These are phyloP conservation scores for Chimonanthus praecox DNA, from an alignment of 164 flowering plant species.

Conservation along the genomic window DNA sequence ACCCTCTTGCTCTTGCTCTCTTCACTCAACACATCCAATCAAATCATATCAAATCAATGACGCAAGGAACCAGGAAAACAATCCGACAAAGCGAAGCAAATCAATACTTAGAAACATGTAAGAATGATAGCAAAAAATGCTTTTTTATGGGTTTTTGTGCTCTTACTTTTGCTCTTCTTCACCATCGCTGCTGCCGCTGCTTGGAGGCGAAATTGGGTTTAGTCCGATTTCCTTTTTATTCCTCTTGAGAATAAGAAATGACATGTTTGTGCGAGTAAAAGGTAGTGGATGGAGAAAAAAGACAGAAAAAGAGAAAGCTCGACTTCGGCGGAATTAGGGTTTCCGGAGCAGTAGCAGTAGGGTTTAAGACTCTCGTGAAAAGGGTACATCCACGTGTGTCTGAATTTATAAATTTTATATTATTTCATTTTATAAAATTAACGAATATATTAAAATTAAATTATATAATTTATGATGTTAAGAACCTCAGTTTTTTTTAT, in stretches of 20 bases:
- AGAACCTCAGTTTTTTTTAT: no score
- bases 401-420: no score
- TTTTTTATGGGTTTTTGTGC: neutral
- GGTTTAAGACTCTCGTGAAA: no score
- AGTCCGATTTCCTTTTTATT: neutral
- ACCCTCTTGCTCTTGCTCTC: conserved; percentile 98
- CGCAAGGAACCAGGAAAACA: neutral
- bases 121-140: neutral
- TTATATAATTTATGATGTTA: no score
- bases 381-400: no score
- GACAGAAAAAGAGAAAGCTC: neutral
- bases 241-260: neutral
- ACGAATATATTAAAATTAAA: no score
- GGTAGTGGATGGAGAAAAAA: neutral
- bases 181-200: conserved; percentile 15
- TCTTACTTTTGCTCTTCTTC: conserved; percentile 37
- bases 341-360: no score
- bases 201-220: neutral
- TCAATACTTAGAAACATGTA: neutral
- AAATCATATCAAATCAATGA: neutral
- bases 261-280: neutral
- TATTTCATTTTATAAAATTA: no score
- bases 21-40: conserved; percentile 9
- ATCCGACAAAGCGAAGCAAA: no score
- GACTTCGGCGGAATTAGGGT: neutral